These are phyloP conservation scores for Ambrosia artemisiifolia DNA, from an alignment of 129 eudicot genomes.

Conservation along the genomic window DNA sequence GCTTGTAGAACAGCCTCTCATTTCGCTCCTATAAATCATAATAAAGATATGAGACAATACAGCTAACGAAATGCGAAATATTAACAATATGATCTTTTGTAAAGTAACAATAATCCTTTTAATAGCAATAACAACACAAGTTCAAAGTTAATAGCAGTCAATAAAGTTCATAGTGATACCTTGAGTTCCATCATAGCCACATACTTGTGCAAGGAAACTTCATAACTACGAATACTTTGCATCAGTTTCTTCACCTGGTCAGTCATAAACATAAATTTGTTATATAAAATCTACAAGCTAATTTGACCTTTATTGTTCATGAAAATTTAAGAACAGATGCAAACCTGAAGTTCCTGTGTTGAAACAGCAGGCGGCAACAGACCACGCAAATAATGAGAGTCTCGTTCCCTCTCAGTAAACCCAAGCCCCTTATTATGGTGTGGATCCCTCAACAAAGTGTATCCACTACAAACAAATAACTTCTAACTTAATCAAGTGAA, in stretches of 20 bases:
- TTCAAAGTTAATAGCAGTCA: neutral
- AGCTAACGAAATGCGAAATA: conserved; percentile 1
- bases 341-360: conserved; percentile 81
- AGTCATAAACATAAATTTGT: neutral
- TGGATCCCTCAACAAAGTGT: conserved; percentile 84
- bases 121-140: neutral
- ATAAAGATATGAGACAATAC: neutral
- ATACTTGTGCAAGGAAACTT: conserved; percentile 77
- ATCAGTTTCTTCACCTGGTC: conserved; percentile 74
- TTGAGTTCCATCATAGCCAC: conserved; percentile 90
- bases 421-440: conserved; percentile 92
- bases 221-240: conserved; percentile 73
- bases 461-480: conserved; percentile 54
- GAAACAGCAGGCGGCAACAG: conserved; percentile 70
- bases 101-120: neutral
- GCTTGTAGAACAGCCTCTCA: conserved; percentile 24
- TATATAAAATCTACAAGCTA: neutral
- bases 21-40: conserved; percentile 14
- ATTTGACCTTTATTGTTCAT: neutral
- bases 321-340: neutral
- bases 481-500: conserved; percentile 12
- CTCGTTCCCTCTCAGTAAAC: conserved; percentile 80
- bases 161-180: conserved; percentile 41
- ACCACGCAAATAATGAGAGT: conserved; percentile 84
- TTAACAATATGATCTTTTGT: neutral